Percentiles rank a stretch among this genome's conserved stretches.
These are phyloP conservation scores for Vitrella brassicaformis DNA, from an alignment of 73 alveolate genomes.

Conservation along the genomic window DNA sequence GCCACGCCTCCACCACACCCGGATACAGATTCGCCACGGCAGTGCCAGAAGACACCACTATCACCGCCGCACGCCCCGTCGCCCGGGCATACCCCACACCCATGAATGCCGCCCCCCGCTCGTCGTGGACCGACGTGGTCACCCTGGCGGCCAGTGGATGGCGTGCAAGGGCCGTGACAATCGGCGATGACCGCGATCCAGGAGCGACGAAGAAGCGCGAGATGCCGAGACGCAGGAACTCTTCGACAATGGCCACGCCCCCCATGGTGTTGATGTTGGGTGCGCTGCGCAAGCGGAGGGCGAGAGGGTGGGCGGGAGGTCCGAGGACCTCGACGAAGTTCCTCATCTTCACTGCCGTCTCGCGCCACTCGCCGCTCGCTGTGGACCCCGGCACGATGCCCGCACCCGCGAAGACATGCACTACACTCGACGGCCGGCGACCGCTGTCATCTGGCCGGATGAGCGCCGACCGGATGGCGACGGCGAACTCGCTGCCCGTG, in stretches of 20 bases:
- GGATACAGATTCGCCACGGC: neutral
- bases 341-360: neutral
- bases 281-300: neutral
- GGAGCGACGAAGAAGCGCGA: neutral
- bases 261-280: neutral
- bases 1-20: neutral
- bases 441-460: neutral
- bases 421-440: neutral
- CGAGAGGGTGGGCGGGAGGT: neutral
- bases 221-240: neutral
- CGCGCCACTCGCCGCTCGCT: neutral
- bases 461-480: neutral
- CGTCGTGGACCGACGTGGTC: neutral
- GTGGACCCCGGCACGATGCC: neutral
- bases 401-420: neutral
- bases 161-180: neutral
- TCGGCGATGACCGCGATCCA: neutral
- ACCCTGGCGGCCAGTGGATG: neutral
- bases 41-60: neutral
- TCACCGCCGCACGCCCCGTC: neutral
- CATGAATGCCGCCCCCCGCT: neutral
- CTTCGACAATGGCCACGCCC: neutral
- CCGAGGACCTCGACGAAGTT: neutral
- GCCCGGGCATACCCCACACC: neutral
- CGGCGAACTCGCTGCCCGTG: neutral